Evolutionary conservation across 2,329 filamentous ascomycete genomes (phyloP).

Genomic region (Monosporascus cannonballus): DNA sequence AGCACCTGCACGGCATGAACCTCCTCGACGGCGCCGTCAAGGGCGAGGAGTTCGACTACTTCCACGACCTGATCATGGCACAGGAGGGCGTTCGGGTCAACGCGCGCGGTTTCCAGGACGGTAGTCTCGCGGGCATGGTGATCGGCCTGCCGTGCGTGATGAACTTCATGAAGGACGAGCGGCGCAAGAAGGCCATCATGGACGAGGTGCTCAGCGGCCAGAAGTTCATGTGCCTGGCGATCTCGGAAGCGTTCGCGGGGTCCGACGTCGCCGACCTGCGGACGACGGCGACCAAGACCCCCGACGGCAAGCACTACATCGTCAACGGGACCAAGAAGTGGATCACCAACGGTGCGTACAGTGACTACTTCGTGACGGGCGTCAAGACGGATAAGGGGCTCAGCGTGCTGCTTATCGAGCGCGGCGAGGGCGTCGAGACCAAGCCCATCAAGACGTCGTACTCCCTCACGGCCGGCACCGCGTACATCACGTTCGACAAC

Average conservation of each 20-base stretch:
- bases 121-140: slow-evolving; percentile 80
- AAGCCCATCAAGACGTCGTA: slow-evolving; percentile 77
- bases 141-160: slow-evolving; percentile 75
- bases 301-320: slow-evolving; percentile 67
- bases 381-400: slow-evolving; percentile 76
- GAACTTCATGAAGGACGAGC: slow-evolving; percentile 66
- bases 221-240: slow-evolving; percentile 85
- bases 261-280: slow-evolving; percentile 74
- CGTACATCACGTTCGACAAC: slow-evolving; percentile 77
- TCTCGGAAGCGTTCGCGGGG: slow-evolving; percentile 84
- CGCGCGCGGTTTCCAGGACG: slow-evolving; percentile 77
- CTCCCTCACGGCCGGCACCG: slow-evolving; percentile 70
- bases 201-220: slow-evolving; percentile 69
- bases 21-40: slow-evolving; percentile 65
- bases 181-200: slow-evolving; percentile 60
- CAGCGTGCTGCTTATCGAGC: slow-evolving; percentile 68
- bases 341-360: slow-evolving; percentile 78
- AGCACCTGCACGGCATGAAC: slow-evolving; percentile 67
- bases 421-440: slow-evolving; percentile 69
- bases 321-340: slow-evolving; percentile 76
- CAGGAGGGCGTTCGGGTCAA: slow-evolving; percentile 70
- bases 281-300: slow-evolving; percentile 71
- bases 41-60: slow-evolving; percentile 79
- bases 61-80: slow-evolving; percentile 71
- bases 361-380: slow-evolving; percentile 77